Conservation (phyloP, 2,329 filamentous ascomycete species). For the Verticillium longisporum region DNA sequence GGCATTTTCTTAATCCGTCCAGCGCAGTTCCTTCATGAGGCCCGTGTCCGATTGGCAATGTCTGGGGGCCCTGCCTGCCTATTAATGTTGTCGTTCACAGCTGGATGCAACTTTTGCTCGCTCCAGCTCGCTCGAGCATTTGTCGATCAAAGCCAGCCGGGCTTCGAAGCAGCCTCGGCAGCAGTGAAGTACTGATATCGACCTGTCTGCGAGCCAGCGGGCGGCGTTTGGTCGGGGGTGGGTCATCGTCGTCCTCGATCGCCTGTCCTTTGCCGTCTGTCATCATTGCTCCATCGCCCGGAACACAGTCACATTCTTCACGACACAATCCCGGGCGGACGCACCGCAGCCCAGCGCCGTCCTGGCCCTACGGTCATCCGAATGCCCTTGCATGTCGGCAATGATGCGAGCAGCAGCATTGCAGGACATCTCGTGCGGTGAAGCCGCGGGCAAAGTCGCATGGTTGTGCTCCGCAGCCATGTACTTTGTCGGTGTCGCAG, state of each 20-base stretch:
- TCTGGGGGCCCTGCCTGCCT: not conserved
- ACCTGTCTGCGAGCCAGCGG: too few species aligned
- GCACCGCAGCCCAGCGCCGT: constrained; percentile 21
- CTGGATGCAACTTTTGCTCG: not conserved
- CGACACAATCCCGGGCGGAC: constrained; percentile 19
- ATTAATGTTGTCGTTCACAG: not conserved
- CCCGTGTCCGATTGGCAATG: not conserved
- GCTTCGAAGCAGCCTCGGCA: not conserved
- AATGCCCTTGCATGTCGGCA: constrained; percentile 29
- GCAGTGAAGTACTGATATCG: not conserved
- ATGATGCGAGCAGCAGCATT: constrained; percentile 28
- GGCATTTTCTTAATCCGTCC: not conserved
- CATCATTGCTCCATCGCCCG: constrained; percentile 21
- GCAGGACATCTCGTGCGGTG: constrained; percentile 26
- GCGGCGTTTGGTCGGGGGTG: too few species aligned
- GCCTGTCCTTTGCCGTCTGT: not conserved
- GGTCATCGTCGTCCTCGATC: not conserved
- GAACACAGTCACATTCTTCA: constrained; percentile 26
- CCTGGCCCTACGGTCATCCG: constrained; percentile 18
- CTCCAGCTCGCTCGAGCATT: not conserved
- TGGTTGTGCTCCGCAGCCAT: constrained; percentile 11
- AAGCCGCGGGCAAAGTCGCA: constrained; percentile 13
- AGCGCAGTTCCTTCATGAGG: not conserved
- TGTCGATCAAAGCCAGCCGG: not conserved
- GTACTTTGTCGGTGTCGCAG: not conserved